Evolutionary conservation across 2,329 filamentous ascomycete species (phyloP).

Genomic region (Stromatinia cepivora): DNA sequence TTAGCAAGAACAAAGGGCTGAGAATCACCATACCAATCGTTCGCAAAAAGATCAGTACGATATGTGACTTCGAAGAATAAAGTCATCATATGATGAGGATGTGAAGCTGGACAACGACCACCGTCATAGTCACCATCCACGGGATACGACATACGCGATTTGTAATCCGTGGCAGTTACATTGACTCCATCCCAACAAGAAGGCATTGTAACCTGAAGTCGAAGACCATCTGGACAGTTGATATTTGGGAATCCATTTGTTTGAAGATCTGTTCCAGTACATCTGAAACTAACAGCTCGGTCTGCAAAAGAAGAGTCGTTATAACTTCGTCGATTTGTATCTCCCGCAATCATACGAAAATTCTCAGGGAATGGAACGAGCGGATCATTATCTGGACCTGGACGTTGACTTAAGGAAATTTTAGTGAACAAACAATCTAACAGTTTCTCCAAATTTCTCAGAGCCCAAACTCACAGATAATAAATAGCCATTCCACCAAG

Average conservation of each 20-base stretch:
- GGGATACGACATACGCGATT: conserved; percentile 57
- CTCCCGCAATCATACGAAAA: conserved; percentile 49
- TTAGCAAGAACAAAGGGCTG: conserved; percentile 32
- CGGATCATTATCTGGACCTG: conserved; percentile 20
- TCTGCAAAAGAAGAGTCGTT: conserved; percentile 20
- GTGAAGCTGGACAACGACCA: conserved; percentile 51
- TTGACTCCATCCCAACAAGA: conserved; percentile 62
- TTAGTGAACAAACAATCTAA: not conserved
- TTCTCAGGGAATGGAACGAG: conserved; percentile 38
- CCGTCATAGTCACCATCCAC: conserved; percentile 40
- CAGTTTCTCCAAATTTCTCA: not conserved
- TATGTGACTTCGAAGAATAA: conserved; percentile 62
- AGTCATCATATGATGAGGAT: conserved; percentile 56
- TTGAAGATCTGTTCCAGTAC: conserved; percentile 48
- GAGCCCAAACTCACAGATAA: conserved; percentile 38
- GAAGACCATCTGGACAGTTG: conserved; percentile 54
- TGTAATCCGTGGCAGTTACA: conserved; percentile 55
- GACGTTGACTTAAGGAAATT: conserved; percentile 1
- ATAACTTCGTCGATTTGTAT: conserved; percentile 34
- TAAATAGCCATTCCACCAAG: conserved; percentile 41
- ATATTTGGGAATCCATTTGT: conserved; percentile 55
- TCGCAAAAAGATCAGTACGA: conserved; percentile 55
- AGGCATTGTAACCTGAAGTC: conserved; percentile 58
- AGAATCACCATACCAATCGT: conserved; percentile 61
- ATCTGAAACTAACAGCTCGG: conserved; percentile 48